These are phyloP conservation scores for Diospyros kaki DNA, from an alignment of 148 eudicot genomes.

Conservation along the genomic window DNA sequence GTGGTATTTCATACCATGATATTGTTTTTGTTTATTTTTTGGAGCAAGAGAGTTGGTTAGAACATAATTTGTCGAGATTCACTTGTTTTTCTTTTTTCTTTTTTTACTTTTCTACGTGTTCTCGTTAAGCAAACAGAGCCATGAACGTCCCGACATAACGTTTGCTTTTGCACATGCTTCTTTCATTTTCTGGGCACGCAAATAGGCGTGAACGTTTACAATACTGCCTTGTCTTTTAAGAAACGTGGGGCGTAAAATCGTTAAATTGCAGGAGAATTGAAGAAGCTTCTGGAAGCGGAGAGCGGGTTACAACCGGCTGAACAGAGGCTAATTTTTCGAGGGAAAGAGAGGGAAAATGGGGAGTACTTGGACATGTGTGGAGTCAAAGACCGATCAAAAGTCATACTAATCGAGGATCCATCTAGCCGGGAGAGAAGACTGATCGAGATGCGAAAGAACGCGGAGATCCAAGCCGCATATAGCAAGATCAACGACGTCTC, in stretches of 20 bases:
- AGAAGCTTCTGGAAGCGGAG: constrained; percentile 40
- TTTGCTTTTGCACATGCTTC: too few relatives aligned
- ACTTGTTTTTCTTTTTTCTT: too few relatives aligned
- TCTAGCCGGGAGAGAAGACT: constrained; percentile 32
- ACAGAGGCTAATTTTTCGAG: constrained; percentile 36
- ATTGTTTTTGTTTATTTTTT: too few relatives aligned
- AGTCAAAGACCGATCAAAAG: constrained; percentile 43
- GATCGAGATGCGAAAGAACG: constrained; percentile 38
- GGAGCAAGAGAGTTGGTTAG: too few relatives aligned
- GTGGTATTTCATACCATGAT: too few relatives aligned
- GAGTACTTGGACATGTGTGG: constrained; percentile 46
- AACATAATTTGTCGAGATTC: too few relatives aligned
- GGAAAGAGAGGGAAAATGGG: constrained; percentile 38
- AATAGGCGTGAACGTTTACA: too few relatives aligned
- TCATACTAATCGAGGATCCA: constrained; percentile 41
- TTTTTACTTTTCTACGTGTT: too few relatives aligned
- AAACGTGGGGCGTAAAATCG: not conserved
- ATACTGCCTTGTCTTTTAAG: not conserved
- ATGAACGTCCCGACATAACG: too few relatives aligned
- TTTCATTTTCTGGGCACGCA: too few relatives aligned
- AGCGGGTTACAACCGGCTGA: constrained; percentile 42
- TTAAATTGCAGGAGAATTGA: constrained; percentile 35
- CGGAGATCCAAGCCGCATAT: constrained; percentile 32
- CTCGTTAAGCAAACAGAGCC: too few relatives aligned
- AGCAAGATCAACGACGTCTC: constrained; percentile 26